Base-by-base conservation (phyloP, 345 rosid genomes). In the Eucalyptus virginea region DNA sequence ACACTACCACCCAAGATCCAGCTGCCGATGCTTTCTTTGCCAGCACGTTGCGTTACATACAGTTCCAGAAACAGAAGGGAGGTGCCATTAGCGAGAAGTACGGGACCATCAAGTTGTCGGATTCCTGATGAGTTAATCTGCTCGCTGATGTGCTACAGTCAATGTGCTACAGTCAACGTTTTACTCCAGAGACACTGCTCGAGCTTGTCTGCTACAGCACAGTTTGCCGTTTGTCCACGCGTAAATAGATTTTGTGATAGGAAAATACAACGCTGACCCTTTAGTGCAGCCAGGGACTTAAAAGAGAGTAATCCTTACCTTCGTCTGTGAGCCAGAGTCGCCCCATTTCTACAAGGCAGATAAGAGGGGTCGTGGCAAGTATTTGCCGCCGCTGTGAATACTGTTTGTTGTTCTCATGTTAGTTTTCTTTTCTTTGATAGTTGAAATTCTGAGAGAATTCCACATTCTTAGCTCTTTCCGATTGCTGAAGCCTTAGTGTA, bases 41-140 rank as follows among this genome's bases (percentile, higher is more conserved):
- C 47, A 94, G 95, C 91, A 95, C 99, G 9, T 89, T 97, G 77
- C 92, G 97, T 50, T 98, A 97, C 88, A 92, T 97, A 87, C 96
- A 97, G 92, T 98, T 94, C 92, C 98, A 98, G 93, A 98, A 98
- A 93, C 96, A 97, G 96, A 98, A 98, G 93, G 99, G 99, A 4
- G 99, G 98, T 56, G 94, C 94, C 17, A 87, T 96, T 86, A 95
- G 99, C 89, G 99, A 96, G 91, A 96, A 93, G 88, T 97, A 97
- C 11, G 97, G 95, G 72, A 88, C 95, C 51, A 93, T 98, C 91
- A 97, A 94, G 93, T 96, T 90, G 89, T 97, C 94, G 93, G 52
- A 51, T 47, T 69, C 47, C 16, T 34, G 42, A 32, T 47, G 21
- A 44, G 44, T 56, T 42, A 10, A 58, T 28, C 32, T 8, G 26